A percentile compares a stretch with the other conserved stretches of the same genome.
Conservation (phyloP, 139 green algal genomes). For the Haematococcus lacustris region DNA sequence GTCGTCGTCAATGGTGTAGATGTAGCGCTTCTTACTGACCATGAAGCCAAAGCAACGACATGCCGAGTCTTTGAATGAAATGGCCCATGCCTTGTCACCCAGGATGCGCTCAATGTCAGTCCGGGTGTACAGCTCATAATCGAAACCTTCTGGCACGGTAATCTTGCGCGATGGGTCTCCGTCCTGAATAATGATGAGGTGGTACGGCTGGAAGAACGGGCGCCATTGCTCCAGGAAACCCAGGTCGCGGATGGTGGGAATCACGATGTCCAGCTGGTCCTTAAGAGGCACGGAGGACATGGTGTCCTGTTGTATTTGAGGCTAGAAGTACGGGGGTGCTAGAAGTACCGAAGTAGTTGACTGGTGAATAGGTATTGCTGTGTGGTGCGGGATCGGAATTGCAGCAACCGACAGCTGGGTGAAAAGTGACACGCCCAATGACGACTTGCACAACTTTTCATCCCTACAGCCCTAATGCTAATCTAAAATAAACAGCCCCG, state of each 20-base stretch:
- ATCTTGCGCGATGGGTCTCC: slow-evolving; percentile 79
- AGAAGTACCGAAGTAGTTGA: no score
- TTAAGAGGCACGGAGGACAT: not conserved
- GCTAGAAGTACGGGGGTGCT: no score
- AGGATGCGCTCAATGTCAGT: slow-evolving; percentile 94
- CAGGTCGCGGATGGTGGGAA: slow-evolving; percentile 81
- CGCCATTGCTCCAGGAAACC: slow-evolving; percentile 86
- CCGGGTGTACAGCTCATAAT: slow-evolving; percentile 92
- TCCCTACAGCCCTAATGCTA: no score
- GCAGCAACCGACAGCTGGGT: no score
- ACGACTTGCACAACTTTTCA: no score
- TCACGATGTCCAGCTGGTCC: slow-evolving; percentile 69
- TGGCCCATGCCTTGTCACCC: slow-evolving; percentile 88
- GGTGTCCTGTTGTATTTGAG: no score
- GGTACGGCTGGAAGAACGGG: slow-evolving; percentile 73
- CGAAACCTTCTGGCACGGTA: slow-evolving; percentile 76
- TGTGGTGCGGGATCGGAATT: no score
- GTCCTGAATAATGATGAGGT: slow-evolving; percentile 59
- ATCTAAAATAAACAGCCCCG: no score
- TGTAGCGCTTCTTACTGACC: slow-evolving; percentile 89
- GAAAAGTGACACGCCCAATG: no score
- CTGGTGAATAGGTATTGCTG: no score
- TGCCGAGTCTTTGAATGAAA: slow-evolving; percentile 92
- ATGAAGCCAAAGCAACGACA: slow-evolving; percentile 95
- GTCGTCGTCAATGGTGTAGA: slow-evolving; percentile 97